These are phyloP conservation scores for Gossypium turneri DNA, from an alignment of 345 rosid species.

Conservation along the genomic window DNA sequence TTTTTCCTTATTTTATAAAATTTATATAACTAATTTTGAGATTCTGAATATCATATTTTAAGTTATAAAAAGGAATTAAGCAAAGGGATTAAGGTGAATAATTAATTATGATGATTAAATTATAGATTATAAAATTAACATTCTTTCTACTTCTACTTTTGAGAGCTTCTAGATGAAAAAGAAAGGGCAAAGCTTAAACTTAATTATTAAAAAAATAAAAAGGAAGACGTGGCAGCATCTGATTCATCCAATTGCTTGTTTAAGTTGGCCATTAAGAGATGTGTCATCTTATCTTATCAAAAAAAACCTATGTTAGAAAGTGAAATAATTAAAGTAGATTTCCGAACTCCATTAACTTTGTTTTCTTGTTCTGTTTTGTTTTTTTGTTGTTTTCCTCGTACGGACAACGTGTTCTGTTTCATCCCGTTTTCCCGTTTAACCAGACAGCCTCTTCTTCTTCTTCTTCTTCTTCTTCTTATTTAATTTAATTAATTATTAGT, in stretches of 20 bases:
- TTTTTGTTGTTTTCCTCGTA: constrained; percentile 14
- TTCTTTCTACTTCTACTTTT: background rate
- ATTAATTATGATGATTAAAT: constrained; percentile 36
- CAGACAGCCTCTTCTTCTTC: constrained; percentile 22
- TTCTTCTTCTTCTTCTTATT: background rate
- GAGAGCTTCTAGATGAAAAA: constrained; percentile 34
- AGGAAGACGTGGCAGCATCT: constrained; percentile 40
- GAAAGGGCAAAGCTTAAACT: background rate
- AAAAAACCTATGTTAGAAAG: background rate
- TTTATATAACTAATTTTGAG: no score
- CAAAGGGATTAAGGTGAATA: constrained; percentile 17
- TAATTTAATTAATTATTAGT: background rate
- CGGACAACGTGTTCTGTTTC: constrained; percentile 26
- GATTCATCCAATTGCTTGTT: constrained; percentile 29
- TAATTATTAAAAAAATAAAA: background rate
- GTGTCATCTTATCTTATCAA: constrained; percentile 12
- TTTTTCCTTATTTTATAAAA: no score
- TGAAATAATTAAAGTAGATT: background rate
- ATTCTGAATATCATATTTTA: no score
- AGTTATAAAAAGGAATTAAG: no score
- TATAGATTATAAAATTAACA: no score
- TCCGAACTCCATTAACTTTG: background rate
- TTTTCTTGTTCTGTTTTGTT: background rate
- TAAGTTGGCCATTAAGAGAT: constrained; percentile 41
- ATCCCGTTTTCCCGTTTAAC: constrained; percentile 27